Conservation (phyloP, 306 rosid species). For the Vigna hirtella region DNA sequence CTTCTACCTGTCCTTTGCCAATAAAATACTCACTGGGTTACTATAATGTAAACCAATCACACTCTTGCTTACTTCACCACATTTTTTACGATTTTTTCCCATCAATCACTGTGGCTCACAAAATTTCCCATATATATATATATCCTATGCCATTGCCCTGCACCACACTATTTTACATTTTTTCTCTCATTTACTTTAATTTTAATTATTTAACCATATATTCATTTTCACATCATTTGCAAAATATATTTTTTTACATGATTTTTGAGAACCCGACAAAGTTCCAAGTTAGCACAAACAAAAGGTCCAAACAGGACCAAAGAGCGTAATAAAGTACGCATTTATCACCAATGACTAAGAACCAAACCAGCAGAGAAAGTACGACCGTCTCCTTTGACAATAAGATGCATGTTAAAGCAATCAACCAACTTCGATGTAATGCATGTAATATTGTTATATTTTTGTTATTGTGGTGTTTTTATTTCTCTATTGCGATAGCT, state of each 20-base stretch:
- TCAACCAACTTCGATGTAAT: neutral
- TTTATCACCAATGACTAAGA: neutral
- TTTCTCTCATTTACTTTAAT: no score
- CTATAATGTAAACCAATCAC: constrained; percentile 21
- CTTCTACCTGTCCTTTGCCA: constrained; percentile 19
- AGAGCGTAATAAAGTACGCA: neutral
- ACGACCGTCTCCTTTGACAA: constrained; percentile 3
- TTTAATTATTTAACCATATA: no score
- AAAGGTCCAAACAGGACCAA: neutral
- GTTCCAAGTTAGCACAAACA: neutral
- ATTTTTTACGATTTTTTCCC: neutral
- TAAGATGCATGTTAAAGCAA: neutral
- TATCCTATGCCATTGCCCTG: constrained; percentile 3
- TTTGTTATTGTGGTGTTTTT: neutral
- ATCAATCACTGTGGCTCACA: neutral
- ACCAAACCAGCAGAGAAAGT: neutral
- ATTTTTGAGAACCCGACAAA: neutral
- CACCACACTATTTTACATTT: neutral
- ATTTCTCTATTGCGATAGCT: neutral
- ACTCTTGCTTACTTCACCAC: neutral
- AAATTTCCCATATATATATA: neutral
- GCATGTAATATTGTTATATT: neutral
- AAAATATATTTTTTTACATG: neutral
- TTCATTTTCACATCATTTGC: no score
- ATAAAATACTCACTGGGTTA: constrained; percentile 8